Percentiles rank a stretch among this genome's conserved stretches.
Evolutionary conservation across 208 protist species (phyloP).

Genomic region (Trypanosoma lewisi): DNA sequence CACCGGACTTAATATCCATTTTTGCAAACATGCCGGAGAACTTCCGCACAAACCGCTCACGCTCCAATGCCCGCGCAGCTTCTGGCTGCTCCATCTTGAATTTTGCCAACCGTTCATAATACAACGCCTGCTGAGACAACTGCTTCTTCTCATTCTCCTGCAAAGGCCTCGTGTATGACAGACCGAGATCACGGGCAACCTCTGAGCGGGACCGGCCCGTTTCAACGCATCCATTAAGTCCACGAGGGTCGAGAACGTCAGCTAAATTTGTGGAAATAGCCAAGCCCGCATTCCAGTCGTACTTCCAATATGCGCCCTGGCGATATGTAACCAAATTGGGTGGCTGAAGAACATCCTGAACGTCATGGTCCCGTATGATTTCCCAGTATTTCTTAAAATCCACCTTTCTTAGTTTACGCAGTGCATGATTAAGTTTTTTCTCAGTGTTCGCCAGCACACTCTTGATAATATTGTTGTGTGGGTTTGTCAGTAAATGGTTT

Average conservation of each 20-base stretch:
- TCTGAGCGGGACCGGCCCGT: constrained; percentile 88
- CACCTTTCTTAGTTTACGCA: constrained; percentile 83
- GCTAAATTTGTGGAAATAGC: constrained; percentile 84
- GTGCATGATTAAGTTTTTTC: constrained; percentile 68
- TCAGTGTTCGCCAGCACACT: constrained; percentile 75
- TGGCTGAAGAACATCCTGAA: constrained; percentile 88
- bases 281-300: constrained; percentile 88
- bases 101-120: constrained; percentile 87
- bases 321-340: constrained; percentile 85
- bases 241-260: constrained; percentile 85
- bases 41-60: constrained; percentile 85
- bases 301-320: constrained; percentile 84
- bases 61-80: constrained; percentile 79
- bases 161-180: constrained; percentile 87
- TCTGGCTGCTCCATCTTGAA: constrained; percentile 92
- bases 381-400: constrained; percentile 92
- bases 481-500: constrained; percentile 90
- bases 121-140: constrained; percentile 83
- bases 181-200: constrained; percentile 86
- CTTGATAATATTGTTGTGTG: constrained; percentile 92
- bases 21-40: constrained; percentile 91
- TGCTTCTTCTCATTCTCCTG: constrained; percentile 90
- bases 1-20: constrained; percentile 77
- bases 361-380: constrained; percentile 90
- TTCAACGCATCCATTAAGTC: constrained; percentile 89